These are phyloP conservation scores for Clarireedia monteithiana DNA, from an alignment of 2,329 filamentous ascomycete genomes.

Conservation along the genomic window DNA sequence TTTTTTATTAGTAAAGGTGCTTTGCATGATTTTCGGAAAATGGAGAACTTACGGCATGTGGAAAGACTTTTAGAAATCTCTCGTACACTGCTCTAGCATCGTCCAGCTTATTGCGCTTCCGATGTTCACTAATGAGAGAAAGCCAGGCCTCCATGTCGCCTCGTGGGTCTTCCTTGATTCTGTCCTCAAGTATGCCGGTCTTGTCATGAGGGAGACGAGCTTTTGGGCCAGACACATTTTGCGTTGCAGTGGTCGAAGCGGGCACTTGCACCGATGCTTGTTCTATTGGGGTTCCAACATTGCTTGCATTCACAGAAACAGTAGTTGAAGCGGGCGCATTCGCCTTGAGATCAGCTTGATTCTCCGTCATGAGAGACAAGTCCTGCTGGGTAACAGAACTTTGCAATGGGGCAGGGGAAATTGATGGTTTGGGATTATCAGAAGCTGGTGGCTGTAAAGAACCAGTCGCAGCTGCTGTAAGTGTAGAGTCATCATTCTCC, in stretches of 20 bases:
- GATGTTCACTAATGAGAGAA: slow-evolving; percentile 76
- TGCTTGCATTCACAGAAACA: slow-evolving; percentile 23
- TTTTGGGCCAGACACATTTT: slow-evolving; percentile 25
- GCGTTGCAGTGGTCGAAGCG: slow-evolving; percentile 15
- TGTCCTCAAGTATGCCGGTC: slow-evolving; percentile 61
- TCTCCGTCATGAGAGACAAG: slow-evolving; percentile 18
- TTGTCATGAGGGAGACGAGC: slow-evolving; percentile 31
- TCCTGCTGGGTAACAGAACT: slow-evolving; percentile 24
- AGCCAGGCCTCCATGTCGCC: slow-evolving; percentile 92
- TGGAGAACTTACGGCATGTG: slow-evolving; percentile 68
- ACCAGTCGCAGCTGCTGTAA: slow-evolving; percentile 16
- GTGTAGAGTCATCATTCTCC: slow-evolving; percentile 25
- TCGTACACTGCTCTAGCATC: slow-evolving; percentile 75
- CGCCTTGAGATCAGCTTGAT: slow-evolving; percentile 25
- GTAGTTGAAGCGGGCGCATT: slow-evolving; percentile 16
- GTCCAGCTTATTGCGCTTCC: slow-evolving; percentile 72
- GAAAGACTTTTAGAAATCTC: slow-evolving; percentile 81
- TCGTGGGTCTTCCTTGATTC: slow-evolving; percentile 84
- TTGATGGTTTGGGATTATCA: slow-evolving; percentile 23
- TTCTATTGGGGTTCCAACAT: slow-evolving; percentile 16
- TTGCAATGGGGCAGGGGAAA: slow-evolving; percentile 27
- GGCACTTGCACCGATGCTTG: slow-evolving; percentile 23
- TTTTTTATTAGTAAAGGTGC: slow-evolving; percentile 28
- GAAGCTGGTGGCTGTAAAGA: slow-evolving; percentile 21
- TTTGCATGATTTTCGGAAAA: slow-evolving; percentile 22